Evolutionary conservation across 345 rosid genomes (phyloP), one percentile per base, ranked within the genome.

Genomic region (Rhizophora mangle): DNA sequence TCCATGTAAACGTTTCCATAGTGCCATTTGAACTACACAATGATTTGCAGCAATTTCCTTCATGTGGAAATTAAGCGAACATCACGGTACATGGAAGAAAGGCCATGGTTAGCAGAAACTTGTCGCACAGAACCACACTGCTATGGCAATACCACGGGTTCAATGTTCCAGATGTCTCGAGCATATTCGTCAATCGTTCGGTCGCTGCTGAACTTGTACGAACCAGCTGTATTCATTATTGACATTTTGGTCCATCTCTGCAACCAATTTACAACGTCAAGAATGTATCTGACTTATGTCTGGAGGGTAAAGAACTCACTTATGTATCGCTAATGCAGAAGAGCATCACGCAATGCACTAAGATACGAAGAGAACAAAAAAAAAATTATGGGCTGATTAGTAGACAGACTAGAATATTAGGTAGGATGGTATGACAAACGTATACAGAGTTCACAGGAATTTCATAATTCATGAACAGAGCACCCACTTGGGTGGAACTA

Each of bases 181-280:
- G 94, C 97, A 47, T 91, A 88, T 71, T 91, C 90, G 16, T 82
- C 90, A 66, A 91, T 88, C 0, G 97, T 91, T 58, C 97, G 84
- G 81, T 91, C 97, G 63, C 97, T 91, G 81, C 97, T 91, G 84
- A 91, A 91, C 79, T 87, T 88, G 88, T 66, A 74, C 11, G 97
- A 91, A 31, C 92, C 86, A 10, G 92, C 94, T 4, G 94, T 85
- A 63, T 91, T 91, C 88, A 91, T 29, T 82, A 91, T 91, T 30
- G 94, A 88, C 94, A 91, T 91, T 65, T 81, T 82, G 47, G 87
- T 87, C 94, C 97, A 88, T 84, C 26, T 74, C 97, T 91, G 94
- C 68, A 60, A 71, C n/a, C 53, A 51, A 4, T 58, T 27, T 31
- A 55, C 66, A 47, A 39, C 9, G 61, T 72, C 24, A 71, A 34